These are phyloP conservation scores for Thinopyrum elongatum DNA, from an alignment of 176 grass and related monocot genomes.

Conservation along the genomic window DNA sequence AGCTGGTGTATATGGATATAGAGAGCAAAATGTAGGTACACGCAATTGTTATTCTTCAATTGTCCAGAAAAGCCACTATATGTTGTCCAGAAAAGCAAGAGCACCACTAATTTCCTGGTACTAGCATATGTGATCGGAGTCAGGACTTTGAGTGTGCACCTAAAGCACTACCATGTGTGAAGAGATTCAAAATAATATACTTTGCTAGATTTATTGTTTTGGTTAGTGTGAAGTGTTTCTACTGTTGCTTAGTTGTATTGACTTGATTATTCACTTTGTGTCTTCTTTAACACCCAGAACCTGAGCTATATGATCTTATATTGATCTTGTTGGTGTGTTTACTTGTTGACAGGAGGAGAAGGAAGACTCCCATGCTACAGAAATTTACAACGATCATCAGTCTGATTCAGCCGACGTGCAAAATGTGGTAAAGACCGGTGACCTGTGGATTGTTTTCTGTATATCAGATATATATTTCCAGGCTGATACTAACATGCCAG, in stretches of 20 bases:
- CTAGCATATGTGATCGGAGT: not conserved
- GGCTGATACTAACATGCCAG: not conserved
- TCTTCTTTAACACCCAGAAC: not conserved
- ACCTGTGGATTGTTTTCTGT: not conserved
- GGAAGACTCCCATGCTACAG: slow-evolving; percentile 28
- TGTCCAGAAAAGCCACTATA: not conserved
- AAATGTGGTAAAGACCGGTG: slow-evolving; percentile 27
- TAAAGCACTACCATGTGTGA: not conserved
- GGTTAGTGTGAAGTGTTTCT: too few relatives aligned
- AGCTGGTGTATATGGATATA: too few relatives aligned
- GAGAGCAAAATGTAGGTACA: too few relatives aligned
- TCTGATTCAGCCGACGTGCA: slow-evolving; percentile 23
- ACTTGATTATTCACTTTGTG: too few relatives aligned
- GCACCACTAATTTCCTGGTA: not conserved
- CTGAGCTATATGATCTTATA: too few relatives aligned
- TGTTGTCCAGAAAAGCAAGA: not conserved
- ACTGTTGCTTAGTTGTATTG: too few relatives aligned
- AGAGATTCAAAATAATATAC: not conserved
- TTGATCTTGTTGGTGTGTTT: slow-evolving; percentile 9
- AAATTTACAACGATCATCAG: slow-evolving; percentile 33
- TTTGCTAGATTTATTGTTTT: not conserved
- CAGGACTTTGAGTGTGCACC: not conserved
- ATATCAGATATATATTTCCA: not conserved
- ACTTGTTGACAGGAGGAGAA: slow-evolving; percentile 29
- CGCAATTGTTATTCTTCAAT: too few relatives aligned